Evolutionary conservation across 495 filamentous ascomycete species (phyloP).

Genomic region (Melanomma pulvis-pyrius): DNA sequence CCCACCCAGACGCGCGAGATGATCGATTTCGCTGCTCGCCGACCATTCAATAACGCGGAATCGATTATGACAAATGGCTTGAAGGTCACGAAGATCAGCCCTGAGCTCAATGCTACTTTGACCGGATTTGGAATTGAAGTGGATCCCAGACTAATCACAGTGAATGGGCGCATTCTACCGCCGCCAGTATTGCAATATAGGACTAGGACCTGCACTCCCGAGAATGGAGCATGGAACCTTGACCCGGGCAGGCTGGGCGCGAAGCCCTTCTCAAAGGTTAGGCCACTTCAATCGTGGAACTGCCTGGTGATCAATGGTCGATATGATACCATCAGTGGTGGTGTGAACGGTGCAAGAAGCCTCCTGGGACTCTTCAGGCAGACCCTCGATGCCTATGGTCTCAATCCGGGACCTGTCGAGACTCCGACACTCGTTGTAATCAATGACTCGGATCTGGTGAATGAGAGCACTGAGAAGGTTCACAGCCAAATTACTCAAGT

Average conservation of each 20-base stretch:
- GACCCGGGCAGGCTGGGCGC: conserved; percentile 36
- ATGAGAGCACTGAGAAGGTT: background rate
- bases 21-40: conserved; percentile 70
- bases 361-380: conserved; percentile 19
- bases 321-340: conserved; percentile 12
- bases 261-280: conserved; percentile 25
- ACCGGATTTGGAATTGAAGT: conserved; percentile 60
- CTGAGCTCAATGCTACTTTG: conserved; percentile 17
- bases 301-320: conserved; percentile 33
- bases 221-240: conserved; percentile 62
- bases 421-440: background rate
- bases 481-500: background rate
- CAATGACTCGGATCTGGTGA: conserved; percentile 4
- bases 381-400: conserved; percentile 21
- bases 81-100: conserved; percentile 49
- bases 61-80: conserved; percentile 64
- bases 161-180: conserved; percentile 63
- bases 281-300: conserved; percentile 22
- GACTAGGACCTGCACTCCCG: conserved; percentile 34
- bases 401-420: conserved; percentile 24
- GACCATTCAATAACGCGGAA: conserved; percentile 64
- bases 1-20: conserved; percentile 63
- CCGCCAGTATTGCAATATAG: conserved; percentile 60
- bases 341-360: background rate
- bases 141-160: conserved; percentile 60